phyloP scores from a whole-genome alignment of 2,329 filamentous ascomycete genomes.

The Neonectria magnoliae region DNA sequence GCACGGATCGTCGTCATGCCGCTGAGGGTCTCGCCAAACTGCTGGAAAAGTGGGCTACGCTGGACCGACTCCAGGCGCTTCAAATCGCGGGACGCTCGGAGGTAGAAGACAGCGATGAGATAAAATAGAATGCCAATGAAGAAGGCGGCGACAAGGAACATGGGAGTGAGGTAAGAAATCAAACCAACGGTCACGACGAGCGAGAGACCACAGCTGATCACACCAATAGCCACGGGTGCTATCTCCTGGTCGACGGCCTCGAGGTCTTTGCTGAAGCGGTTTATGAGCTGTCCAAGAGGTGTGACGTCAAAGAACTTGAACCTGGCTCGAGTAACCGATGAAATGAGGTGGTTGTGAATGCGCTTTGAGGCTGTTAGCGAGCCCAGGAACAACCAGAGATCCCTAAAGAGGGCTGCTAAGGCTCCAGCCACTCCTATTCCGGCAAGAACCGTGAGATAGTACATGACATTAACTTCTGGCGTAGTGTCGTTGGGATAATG shows the following conservation, averaged over 20 bases:
- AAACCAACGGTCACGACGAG: conserved; percentile 87
- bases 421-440: conserved; percentile 82
- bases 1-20: conserved; percentile 97
- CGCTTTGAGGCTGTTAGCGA: conserved; percentile 88
- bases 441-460: conserved; percentile 87
- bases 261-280: conserved; percentile 97
- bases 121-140: conserved; percentile 89
- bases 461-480: conserved; percentile 76
- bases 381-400: conserved; percentile 91
- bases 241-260: conserved; percentile 97
- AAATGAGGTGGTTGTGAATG: conserved; percentile 82
- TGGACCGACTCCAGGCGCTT: conserved; percentile 96
- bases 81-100: conserved; percentile 91
- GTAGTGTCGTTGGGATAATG: conserved; percentile 51
- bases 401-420: conserved; percentile 81
- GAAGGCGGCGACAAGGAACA: conserved; percentile 85
- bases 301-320: conserved; percentile 99
- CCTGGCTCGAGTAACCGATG: conserved; percentile 83
- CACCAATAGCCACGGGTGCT: conserved; percentile 85
- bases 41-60: conserved; percentile 94
- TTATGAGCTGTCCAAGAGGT: conserved; percentile 95
- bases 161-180: conserved; percentile 89
- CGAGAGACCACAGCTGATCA: conserved; percentile 70
- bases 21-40: conserved; percentile 94
- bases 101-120: conserved; percentile 85